Evolutionary conservation across 495 filamentous ascomycete genomes (phyloP).

Genomic region (Talaromyces nanjingensis): DNA sequence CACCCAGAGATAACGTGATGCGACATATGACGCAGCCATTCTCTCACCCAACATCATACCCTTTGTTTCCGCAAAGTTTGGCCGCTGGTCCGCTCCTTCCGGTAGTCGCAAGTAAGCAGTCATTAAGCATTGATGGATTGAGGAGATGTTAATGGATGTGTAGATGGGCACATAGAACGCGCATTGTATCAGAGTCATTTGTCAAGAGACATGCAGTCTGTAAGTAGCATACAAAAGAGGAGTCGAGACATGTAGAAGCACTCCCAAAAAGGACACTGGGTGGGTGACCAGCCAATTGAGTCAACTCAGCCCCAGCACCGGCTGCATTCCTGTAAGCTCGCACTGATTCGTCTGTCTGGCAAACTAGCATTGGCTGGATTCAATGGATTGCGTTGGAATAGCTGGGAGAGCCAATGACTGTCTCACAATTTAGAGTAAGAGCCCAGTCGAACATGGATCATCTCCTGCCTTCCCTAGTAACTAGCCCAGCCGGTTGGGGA

Average conservation of each 20-base stretch:
- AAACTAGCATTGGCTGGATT: not conserved
- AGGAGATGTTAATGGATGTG: not conserved
- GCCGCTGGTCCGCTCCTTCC: conserved; percentile 6
- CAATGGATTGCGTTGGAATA: not conserved
- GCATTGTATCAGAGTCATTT: too few species aligned
- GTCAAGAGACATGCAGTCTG: not conserved
- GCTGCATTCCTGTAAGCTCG: not conserved
- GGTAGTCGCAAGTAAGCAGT: not conserved
- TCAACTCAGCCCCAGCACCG: not conserved
- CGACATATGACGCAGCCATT: conserved; percentile 7
- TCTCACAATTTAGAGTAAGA: not conserved
- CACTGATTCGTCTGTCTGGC: not conserved
- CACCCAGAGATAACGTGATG: not conserved
- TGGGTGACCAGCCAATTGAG: not conserved
- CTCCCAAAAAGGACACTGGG: not conserved
- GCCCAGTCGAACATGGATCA: not conserved
- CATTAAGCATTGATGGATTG: not conserved
- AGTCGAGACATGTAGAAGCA: not conserved
- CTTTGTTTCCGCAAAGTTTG: not conserved
- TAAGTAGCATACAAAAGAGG: not conserved
- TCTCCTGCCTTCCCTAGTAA: not conserved
- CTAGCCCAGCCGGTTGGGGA: not conserved
- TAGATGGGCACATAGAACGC: not conserved
- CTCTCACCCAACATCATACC: not conserved
- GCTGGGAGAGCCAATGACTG: not conserved